Evolutionary conservation across 768 basidiomycete genomes (phyloP).

Genomic region (Fomitopsis serialis): DNA sequence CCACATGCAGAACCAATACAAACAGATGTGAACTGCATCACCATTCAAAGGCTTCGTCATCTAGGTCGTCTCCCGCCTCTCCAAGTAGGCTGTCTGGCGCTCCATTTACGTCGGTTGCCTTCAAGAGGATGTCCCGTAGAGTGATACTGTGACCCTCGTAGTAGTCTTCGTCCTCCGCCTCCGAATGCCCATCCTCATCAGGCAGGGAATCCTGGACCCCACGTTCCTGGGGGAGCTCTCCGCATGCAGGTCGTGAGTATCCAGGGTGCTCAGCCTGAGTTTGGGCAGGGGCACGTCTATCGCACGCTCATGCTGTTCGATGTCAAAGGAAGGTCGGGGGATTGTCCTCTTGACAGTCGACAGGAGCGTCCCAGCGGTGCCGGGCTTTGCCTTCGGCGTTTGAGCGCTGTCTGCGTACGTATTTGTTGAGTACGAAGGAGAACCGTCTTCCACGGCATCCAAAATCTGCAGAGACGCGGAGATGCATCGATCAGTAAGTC

Average conservation of each 20-base stretch:
- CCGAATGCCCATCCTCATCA: not conserved
- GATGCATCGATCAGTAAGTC: not conserved
- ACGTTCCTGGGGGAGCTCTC: not conserved
- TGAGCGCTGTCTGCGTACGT: slow-evolving; percentile 1
- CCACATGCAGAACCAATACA: not conserved
- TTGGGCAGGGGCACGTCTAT: not conserved
- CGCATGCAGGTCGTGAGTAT: not conserved
- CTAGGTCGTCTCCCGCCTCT: slow-evolving; percentile 24
- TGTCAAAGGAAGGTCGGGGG: slow-evolving; percentile 13
- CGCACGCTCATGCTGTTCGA: slow-evolving; percentile 11
- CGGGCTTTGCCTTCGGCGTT: not conserved
- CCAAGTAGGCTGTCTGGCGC: slow-evolving; percentile 33
- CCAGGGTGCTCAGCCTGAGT: not conserved
- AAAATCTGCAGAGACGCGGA: slow-evolving; percentile 11
- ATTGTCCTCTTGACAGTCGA: slow-evolving; percentile 13
- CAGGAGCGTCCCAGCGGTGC: slow-evolving; percentile 10
- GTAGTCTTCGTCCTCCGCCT: slow-evolving; percentile 20
- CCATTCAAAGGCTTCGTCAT: slow-evolving; percentile 13
- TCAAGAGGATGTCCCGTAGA: slow-evolving; percentile 37
- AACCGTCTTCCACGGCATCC: slow-evolving; percentile 10
- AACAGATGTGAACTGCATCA: not conserved
- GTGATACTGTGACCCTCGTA: slow-evolving; percentile 43
- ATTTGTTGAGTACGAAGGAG: too few species aligned
- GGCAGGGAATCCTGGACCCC: not conserved
- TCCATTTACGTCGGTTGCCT: slow-evolving; percentile 23